phyloP scores from a whole-genome alignment of 176 grass and related monocot species.

The barley (Hordeum vulgare) region MorexV3_pseudomolecules_assembly NC_058519.1:323213753-323214252 shows the following conservation, averaged over 20 bases:
- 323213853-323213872: no score
- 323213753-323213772: neutral
- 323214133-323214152: neutral
- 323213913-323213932: neutral
- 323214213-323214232: constrained; percentile 18
- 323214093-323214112: neutral
- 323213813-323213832: neutral
- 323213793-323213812: neutral
- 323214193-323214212: constrained; percentile 15
- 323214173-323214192: constrained; percentile 29
- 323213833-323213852: neutral
- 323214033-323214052: neutral
- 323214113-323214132: neutral
- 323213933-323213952: neutral
- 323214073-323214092: neutral
- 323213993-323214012: neutral
- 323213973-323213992: neutral
- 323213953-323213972: neutral
- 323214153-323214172: constrained; percentile 41
- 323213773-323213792: neutral
- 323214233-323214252: constrained; percentile 5
- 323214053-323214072: neutral
- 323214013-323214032: neutral
- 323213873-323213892: neutral
- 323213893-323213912: neutral